phyloP scores from a whole-genome alignment of 208 protist genomes.

The Crithidia mellificae region DNA sequence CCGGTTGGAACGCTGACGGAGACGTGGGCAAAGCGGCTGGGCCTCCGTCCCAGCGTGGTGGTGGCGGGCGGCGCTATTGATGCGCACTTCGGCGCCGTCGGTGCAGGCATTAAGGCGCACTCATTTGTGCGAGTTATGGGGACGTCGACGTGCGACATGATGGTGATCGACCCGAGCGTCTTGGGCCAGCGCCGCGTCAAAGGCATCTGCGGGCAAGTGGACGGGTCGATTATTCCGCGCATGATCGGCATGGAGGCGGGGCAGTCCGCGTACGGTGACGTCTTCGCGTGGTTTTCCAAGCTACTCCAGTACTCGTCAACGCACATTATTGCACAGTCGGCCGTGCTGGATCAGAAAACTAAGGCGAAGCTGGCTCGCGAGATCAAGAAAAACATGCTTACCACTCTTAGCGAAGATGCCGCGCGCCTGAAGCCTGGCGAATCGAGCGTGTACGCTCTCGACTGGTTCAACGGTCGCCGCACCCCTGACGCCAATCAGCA shows the following conservation, averaged over 20 bases:
- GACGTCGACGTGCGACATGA: conserved; percentile 73
- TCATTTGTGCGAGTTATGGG: conserved; percentile 64
- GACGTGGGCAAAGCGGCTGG: conserved; percentile 46
- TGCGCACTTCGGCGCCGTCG: conserved; percentile 56
- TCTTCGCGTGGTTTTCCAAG: conserved; percentile 63
- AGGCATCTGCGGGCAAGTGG: conserved; percentile 63
- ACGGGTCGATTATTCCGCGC: conserved; percentile 56
- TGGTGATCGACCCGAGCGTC: conserved; percentile 42
- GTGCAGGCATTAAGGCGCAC: conserved; percentile 48
- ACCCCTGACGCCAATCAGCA: conserved; percentile 60
- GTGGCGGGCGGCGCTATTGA: conserved; percentile 61
- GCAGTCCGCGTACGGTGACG: conserved; percentile 61
- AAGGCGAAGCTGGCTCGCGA: conserved; percentile 36
- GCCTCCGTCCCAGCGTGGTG: conserved; percentile 39
- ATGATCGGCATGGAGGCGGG: conserved; percentile 61
- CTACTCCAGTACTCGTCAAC: conserved; percentile 44
- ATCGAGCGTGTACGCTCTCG: conserved; percentile 40
- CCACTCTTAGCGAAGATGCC: conserved; percentile 33
- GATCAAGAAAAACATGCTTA: conserved; percentile 39
- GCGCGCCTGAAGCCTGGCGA: conserved; percentile 16
- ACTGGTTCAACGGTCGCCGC: conserved; percentile 71
- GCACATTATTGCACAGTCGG: conserved; percentile 32
- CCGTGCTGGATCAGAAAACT: conserved; percentile 29
- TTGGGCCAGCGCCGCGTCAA: conserved; percentile 35
- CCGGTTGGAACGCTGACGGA: conserved; percentile 42